Base-by-base conservation (phyloP, 495 filamentous ascomycete genomes). In the Xeromyces bisporus region DNA sequence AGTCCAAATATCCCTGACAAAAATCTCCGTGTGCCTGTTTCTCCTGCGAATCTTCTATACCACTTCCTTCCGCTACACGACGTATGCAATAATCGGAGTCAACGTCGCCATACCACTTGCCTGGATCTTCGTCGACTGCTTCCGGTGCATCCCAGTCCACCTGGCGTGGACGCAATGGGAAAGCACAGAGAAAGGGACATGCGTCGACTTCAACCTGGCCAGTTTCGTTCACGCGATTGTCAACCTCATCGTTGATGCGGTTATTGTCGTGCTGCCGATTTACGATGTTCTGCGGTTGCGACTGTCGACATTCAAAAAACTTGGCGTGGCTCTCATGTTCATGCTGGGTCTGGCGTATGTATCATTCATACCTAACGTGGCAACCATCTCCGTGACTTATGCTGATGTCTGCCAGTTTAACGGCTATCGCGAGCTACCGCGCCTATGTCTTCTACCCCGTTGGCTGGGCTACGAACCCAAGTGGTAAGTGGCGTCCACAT, bases 11-110 rank as follows among this genome's bases (percentile, higher is more conserved):
- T 62, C 54, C 6, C 53, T 59, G 21, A 58, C 56, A 44, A 67
- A 68, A 27, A 58, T 56, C 30, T 70, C 67, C 15, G 72, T 48
- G 26, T 58, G 53, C 33, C 50, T 65, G 11, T 74, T 62, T 39
- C 42, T 61, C 9, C 45, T 61, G 1, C 51, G 53, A 1, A 56
- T 58, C 28, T 61, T 55, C 40, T 45, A 55, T 27, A 48, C 48
- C 5, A 39, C 36, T 26, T 15, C 31, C 10, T 60, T 55, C 41
- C 51, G 55, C 14, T 47, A 40, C 18, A 32, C 41, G 23, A 32
- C 49, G 4, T 57, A 54, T 18, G 35, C 15, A 1, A 35, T 60
- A 5, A 57, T 60, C 13, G 53, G 13, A 0, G 20, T 53, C 13
- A 53, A 57, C 15, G 33, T 46, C 11, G 31, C 43, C 14, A 52